Base-by-base conservation (phyloP, 345 rosid species). In the Corchorus capsularis region DNA sequence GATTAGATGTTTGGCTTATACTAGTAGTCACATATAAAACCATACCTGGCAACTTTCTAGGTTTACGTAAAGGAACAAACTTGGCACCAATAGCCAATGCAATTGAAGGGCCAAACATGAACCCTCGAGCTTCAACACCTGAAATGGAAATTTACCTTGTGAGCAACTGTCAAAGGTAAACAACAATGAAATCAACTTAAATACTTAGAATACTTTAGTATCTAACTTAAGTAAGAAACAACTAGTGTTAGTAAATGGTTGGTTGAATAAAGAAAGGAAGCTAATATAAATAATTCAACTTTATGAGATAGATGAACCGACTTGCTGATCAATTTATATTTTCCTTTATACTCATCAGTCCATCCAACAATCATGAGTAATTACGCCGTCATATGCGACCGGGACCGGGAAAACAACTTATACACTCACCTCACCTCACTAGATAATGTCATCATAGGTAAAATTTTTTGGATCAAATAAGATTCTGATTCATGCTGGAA, bases 61-160 rank as follows among this genome's bases (percentile, higher is more conserved):
- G 94, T 83, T 94, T 94, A 69, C 98, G 83, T 17, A 94, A 76
- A 64, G 96, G 98, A 64, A 92, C 86, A 75, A 94, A 92, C 86
- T 94, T 94, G 20, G 96, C 97, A 67, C 94, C 96, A 4, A 94
- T 87, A 35, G 96, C 97, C 86, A 94, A 83, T 0, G 98, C 98
- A 80, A 92, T 88, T 20, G 98, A 84, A 41, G 96, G 93, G 43
- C 92, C 98, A 70, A 92, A 92, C 69, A 94, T 81, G 77, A 94
- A 94, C 45, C 98, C 98, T 77, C 98, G 81, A 19, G 97, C 97
- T 84, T 94, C 98, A 54, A 92, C 85, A 57, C 98, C 98, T 94
- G 83, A 2, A 78, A 71, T 61, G 73, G 1, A 61, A 72, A 45
- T 54, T 67, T 15, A 71, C 62, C 19, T 3, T n/a, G 49, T 68